A percentile compares a stretch with the other conserved stretches of the same genome.
phyloP scores from a whole-genome alignment of 1,284 basidiomycete species.

The Cystobasidium slooffiae region DNA sequence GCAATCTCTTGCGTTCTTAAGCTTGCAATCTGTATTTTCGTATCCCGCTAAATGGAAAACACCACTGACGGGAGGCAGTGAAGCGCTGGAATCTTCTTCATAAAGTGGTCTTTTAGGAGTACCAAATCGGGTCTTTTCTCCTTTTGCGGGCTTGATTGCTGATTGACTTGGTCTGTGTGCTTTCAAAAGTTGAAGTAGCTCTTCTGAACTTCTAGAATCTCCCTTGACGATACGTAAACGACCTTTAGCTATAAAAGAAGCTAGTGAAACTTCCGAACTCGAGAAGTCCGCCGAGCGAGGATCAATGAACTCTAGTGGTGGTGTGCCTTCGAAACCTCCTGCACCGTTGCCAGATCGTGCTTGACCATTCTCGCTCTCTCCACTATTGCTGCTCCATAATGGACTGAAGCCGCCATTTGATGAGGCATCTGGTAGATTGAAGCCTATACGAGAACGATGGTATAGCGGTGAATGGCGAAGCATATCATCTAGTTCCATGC shows the following conservation, averaged over 20 bases:
- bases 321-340: constrained; percentile 16
- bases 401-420: not conserved
- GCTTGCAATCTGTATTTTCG: constrained; percentile 44
- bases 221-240: constrained; percentile 49
- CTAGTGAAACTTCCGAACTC: constrained; percentile 48
- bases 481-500: constrained; percentile 50
- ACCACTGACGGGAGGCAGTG: constrained; percentile 51
- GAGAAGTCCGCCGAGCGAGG: constrained; percentile 51
- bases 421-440: constrained; percentile 24
- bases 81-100: constrained; percentile 31
- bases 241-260: constrained; percentile 47
- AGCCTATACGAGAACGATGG: constrained; percentile 44
- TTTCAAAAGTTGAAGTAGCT: constrained; percentile 36
- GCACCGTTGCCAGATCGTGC: not conserved
- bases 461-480: constrained; percentile 49
- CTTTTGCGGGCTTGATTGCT: not conserved
- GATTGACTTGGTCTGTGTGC: constrained; percentile 23
- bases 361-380: not conserved
- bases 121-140: constrained; percentile 40
- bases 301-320: constrained; percentile 50
- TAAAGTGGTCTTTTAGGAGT: constrained; percentile 46
- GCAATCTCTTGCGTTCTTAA: constrained; percentile 49
- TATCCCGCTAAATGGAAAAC: constrained; percentile 52
- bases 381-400: not conserved
- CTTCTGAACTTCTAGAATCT: constrained; percentile 47